phyloP scores from a whole-genome alignment of 75 land plant species.

The Chamaecyparis obtusa region DNA sequence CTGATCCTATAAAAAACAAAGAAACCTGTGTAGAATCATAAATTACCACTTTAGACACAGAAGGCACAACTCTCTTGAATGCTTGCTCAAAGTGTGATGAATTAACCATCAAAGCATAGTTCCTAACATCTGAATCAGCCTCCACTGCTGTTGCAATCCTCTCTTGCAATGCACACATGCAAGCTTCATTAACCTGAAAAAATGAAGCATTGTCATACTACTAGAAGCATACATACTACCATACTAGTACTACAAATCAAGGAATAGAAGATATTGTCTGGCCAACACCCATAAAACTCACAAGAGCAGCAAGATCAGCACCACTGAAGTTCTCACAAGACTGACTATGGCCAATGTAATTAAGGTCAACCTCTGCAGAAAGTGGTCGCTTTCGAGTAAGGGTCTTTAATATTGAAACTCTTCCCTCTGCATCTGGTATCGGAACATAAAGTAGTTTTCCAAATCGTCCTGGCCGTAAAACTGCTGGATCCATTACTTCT shows the following conservation, averaged over 20 bases:
- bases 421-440: constrained; percentile 75
- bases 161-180: constrained; percentile 66
- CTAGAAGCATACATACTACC: background rate
- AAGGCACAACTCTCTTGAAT: constrained; percentile 36
- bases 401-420: constrained; percentile 66
- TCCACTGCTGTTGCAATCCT: constrained; percentile 10
- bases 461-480: constrained; percentile 89
- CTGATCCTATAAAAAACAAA: no score
- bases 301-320: constrained; percentile 86
- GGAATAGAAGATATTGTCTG: background rate
- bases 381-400: constrained; percentile 68
- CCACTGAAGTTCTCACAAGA: constrained; percentile 87
- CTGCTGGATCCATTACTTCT: constrained; percentile 83
- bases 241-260: background rate
- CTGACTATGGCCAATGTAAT: constrained; percentile 45
- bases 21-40: background rate
- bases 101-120: constrained; percentile 21
- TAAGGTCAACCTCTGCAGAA: constrained; percentile 64
- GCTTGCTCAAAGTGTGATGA: constrained; percentile 45
- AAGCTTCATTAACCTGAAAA: constrained; percentile 74
- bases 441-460: constrained; percentile 85
- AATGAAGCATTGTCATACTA: background rate
- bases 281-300: constrained; percentile 26
- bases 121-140: constrained; percentile 1
- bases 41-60: constrained; percentile 50